Evolutionary conservation across 495 filamentous ascomycete species (phyloP), one percentile per base, ranked within the genome.

Genomic region (Chaetomium cochliodes): DNA sequence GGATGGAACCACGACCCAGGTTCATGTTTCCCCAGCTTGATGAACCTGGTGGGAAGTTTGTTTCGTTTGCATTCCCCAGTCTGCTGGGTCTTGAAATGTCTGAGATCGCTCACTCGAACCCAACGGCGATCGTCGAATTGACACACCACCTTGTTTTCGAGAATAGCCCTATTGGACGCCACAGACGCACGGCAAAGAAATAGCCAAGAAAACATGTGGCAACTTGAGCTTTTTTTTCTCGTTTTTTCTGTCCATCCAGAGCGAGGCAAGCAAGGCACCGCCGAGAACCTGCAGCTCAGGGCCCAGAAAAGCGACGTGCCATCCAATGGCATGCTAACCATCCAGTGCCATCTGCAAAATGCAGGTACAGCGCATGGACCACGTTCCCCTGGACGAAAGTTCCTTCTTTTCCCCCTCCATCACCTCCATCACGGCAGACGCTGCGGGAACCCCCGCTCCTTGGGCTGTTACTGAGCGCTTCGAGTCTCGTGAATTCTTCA

Each of bases 361-460:
- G 62, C 54, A 64, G 62, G 62, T 64, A 64, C 62, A 50, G 61
- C 62, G 62, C 62, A 58, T n/a, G 54, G 62, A 28, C 59, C 47
- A 62, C 59, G 49, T 62, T 15, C 16, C 46, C 46, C 46, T 50
- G 46, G 46, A 50, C 46, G 16, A 23, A 50, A 50, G 46, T 62
- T 41, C 49, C 33, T 47, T n/a, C n/a, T n/a, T n/a, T n/a, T 47
- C 23, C 25, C 44, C 58, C 18, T 25, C 58, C 9, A 15, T 49
- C 15, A 22, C 42, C 8, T 37, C 46, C 41, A 18, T 16, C 56
- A 9, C 23, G n/a, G 41, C 57, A 59, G 58, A 25, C 20, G 59
- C 47, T 51, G 18, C 0, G 11, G 9, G 26, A 23, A 33, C 12
- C 11, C 39, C 22, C 54, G 54, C 54, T 33, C 18, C 6, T 16